Conservation (phyloP, 164 flowering plant species). For the Piper betle region DNA sequence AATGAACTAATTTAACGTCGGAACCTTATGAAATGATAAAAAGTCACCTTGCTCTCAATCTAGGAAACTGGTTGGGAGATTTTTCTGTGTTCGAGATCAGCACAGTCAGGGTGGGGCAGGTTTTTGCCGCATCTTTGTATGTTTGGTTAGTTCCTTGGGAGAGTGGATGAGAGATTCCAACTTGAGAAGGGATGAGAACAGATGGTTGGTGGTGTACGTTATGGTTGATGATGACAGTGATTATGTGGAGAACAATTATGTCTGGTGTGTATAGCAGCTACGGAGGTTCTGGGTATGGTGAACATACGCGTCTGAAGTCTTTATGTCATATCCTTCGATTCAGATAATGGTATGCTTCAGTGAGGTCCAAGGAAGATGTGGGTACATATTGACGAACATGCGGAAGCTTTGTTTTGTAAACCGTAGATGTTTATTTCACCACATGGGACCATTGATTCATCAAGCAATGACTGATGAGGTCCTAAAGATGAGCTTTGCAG, state of each 20-base stretch:
- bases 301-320: constrained; percentile 45
- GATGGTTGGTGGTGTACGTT: too few species aligned
- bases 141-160: constrained; percentile 95
- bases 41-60: constrained; percentile 69
- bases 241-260: constrained; percentile 46
- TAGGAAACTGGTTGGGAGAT: constrained; percentile 64
- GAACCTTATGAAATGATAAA: constrained; percentile 94
- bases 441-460: constrained; percentile 60
- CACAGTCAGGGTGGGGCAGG: constrained; percentile 87
- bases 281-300: constrained; percentile 44
- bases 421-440: constrained; percentile 70
- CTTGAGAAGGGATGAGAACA: constrained; percentile 54
- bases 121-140: constrained; percentile 93
- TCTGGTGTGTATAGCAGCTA: constrained; percentile 33
- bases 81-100: constrained; percentile 62
- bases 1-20: constrained; percentile 58
- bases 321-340: constrained; percentile 88
- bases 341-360: constrained; percentile 71
- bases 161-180: constrained; percentile 92
- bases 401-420: constrained; percentile 87
- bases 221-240: constrained; percentile 12
- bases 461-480: constrained; percentile 65
- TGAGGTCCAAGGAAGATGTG: constrained; percentile 84
- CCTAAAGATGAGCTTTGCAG: constrained; percentile 72
- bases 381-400: constrained; percentile 89